These are phyloP conservation scores for Nannizzia gypsea DNA, from an alignment of 2,329 filamentous ascomycete genomes.

Conservation along the genomic window DNA sequence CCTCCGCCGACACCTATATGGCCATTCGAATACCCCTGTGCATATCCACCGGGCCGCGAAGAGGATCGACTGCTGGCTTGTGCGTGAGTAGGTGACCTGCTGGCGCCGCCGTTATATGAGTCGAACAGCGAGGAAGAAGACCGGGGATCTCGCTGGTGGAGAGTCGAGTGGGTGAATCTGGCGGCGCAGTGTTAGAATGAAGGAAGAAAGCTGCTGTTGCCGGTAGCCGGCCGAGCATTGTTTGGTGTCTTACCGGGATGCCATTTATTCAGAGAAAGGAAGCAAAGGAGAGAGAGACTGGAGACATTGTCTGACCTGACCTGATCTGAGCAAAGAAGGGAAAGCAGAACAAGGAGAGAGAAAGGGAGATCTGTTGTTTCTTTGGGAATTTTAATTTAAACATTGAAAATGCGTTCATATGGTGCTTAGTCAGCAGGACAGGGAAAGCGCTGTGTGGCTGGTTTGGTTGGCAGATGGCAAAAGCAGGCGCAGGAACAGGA, in stretches of 20 bases:
- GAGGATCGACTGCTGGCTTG: slow-evolving; percentile 26
- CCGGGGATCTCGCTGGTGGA: slow-evolving; percentile 58
- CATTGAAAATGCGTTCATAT: slow-evolving; percentile 1
- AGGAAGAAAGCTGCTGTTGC: not conserved
- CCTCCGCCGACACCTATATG: slow-evolving; percentile 15
- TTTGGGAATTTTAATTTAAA: not conserved
- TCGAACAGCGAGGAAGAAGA: slow-evolving; percentile 62
- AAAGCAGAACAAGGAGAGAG: not conserved
- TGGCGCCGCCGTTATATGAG: slow-evolving; percentile 50
- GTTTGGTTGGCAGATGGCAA: not conserved
- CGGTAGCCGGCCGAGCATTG: not conserved
- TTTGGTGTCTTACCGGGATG: slow-evolving; percentile 10
- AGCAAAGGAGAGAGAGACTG: not conserved
- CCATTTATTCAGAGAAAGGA: slow-evolving; percentile 10
- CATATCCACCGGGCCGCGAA: slow-evolving; percentile 24
- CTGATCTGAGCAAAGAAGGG: not conserved
- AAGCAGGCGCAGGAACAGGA: not conserved
- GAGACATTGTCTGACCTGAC: not conserved
- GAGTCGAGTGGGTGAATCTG: slow-evolving; percentile 55
- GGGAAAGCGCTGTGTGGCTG: not conserved
- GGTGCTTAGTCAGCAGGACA: not conserved
- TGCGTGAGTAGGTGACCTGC: slow-evolving; percentile 20
- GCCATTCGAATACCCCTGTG: slow-evolving; percentile 14
- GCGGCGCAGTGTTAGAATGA: not conserved
- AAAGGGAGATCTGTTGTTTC: slow-evolving; percentile 3